Conservation (phyloP, 805 yeast species). For the Ogataea polymorpha region DNA sequence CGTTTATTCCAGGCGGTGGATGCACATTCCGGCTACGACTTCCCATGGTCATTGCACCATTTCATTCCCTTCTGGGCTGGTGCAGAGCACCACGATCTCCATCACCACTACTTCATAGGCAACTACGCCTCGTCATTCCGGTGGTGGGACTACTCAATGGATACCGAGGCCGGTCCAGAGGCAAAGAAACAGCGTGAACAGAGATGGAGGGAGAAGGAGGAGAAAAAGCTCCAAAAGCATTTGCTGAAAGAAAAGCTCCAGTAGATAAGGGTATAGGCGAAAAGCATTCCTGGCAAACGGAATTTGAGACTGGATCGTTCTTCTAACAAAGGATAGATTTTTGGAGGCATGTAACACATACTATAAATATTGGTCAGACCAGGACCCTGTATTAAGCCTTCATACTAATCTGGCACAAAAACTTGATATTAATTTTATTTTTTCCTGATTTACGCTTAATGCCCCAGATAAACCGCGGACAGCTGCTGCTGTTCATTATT, state of each 20-base stretch:
- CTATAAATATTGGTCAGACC: too few species aligned
- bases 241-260: background rate
- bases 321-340: too few species aligned
- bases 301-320: too few species aligned
- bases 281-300: too few species aligned
- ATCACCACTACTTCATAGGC: conserved; percentile 59
- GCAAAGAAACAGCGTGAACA: conserved; percentile 47
- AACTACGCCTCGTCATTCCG: conserved; percentile 56
- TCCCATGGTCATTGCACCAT: conserved; percentile 57
- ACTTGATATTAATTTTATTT: background rate
- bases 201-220: conserved; percentile 42
- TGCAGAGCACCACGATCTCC: conserved; percentile 60
- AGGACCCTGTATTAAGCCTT: too few species aligned
- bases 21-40: conserved; percentile 60
- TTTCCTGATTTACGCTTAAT: background rate
- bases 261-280: background rate
- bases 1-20: conserved; percentile 59
- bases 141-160: conserved; percentile 53
- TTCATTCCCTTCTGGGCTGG: conserved; percentile 66
- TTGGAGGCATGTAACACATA: too few species aligned
- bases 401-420: too few species aligned
- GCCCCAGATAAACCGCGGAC: conserved; percentile 28
- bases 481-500: conserved; percentile 35
- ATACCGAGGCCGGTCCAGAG: conserved; percentile 55
- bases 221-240: conserved; percentile 28